Evolutionary conservation across 139 green algal genomes (phyloP), one percentile per base, ranked within the genome.

Genomic region (Asterochloris erici): DNA sequence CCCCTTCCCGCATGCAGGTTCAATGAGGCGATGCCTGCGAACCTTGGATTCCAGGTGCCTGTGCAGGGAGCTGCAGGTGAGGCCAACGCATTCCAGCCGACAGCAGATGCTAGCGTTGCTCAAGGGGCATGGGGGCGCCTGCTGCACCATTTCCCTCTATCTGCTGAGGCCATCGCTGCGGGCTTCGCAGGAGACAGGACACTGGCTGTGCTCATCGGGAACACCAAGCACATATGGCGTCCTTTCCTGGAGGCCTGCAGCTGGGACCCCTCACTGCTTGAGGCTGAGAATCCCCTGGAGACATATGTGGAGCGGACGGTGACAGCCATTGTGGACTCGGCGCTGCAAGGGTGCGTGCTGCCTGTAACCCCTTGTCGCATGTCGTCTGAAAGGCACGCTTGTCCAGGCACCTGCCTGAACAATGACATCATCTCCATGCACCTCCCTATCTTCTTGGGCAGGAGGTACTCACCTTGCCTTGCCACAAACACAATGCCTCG

Each of bases 201-300:
- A 6, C 74, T 90, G 15, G 69, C 60, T 11, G 21, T 91, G 17
- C 81, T 91, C 0, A 47, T 91, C 0, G 87, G 77, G 76, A 91
- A 86, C 79, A 88, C 77, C 28, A 84, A 81, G 14, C 60, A 81
- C 1, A 47, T 91, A 16, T 91, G 87, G 87, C 68, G 74, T 63
- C 54, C 28, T 0, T 90, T 91, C n/a, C n/a, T 87, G 21, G 29
- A 63, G 61, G 84, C 84, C 0, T 88, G 74, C 71, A 13, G 38
- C 10, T 26, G n/a, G 11, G 54, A 77, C 10, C 24, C 28, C 16
- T 60, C n/a, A 4, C 73, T 91, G 82, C 79, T 86, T 73, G 27
- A 63, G 12, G 14, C 10, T 15, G 68, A 77, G 16, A 19, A 91
- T 63, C 87, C 87, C 0, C 75, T 91, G 47, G 84, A 91, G 47